Conservation (phyloP, 495 filamentous ascomycete species). For the Staphylotrichum tortipilum region DNA sequence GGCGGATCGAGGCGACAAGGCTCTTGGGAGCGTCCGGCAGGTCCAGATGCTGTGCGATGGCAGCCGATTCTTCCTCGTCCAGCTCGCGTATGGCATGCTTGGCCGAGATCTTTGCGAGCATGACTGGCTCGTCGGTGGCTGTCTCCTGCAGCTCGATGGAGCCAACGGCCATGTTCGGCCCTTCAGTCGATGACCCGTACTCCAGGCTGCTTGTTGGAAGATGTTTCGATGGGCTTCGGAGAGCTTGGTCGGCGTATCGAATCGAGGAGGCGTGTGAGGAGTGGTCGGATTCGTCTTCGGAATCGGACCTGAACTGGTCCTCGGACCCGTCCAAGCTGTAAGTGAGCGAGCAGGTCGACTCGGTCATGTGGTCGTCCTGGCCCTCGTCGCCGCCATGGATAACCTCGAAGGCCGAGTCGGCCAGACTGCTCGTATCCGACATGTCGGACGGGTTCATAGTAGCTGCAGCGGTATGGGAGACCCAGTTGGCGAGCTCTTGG, state of each 20-base stretch:
- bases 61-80: slow-evolving; percentile 42
- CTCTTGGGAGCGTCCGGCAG: slow-evolving; percentile 26
- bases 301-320: slow-evolving; percentile 30
- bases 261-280: slow-evolving; percentile 36
- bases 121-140: slow-evolving; percentile 35
- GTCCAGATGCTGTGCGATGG: slow-evolving; percentile 35
- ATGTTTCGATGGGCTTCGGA: slow-evolving; percentile 37
- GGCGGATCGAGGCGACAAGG: slow-evolving; percentile 53
- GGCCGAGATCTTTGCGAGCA: slow-evolving; percentile 48
- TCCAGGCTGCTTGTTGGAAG: slow-evolving; percentile 29
- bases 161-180: slow-evolving; percentile 19
- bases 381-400: slow-evolving; percentile 40
- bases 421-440: slow-evolving; percentile 37
- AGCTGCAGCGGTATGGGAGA: slow-evolving; percentile 41
- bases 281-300: slow-evolving; percentile 36
- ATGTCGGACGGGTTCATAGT: slow-evolving; percentile 38
- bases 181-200: slow-evolving; percentile 19
- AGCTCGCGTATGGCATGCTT: slow-evolving; percentile 56
- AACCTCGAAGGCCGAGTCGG: slow-evolving; percentile 51
- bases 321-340: slow-evolving; percentile 48
- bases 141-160: slow-evolving; percentile 57
- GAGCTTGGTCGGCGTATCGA: slow-evolving; percentile 28
- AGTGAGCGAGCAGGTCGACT: slow-evolving; percentile 45
- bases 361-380: slow-evolving; percentile 40
- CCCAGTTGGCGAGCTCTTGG: slow-evolving; percentile 42